These are phyloP conservation scores for Taphrina deformans DNA, from an alignment of 1,139 yeast genomes.

Conservation along the genomic window DNA sequence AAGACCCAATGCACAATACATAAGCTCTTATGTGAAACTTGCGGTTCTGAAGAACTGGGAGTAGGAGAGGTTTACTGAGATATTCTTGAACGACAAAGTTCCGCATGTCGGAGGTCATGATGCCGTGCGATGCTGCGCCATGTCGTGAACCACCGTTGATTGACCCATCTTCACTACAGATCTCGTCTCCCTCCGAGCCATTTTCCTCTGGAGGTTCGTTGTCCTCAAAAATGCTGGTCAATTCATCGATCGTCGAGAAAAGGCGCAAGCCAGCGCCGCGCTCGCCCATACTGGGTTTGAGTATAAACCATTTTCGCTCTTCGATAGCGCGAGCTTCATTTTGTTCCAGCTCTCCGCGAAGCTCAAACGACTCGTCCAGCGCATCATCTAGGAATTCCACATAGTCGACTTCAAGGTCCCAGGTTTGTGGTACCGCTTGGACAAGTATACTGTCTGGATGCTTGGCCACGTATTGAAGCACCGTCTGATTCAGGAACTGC, in stretches of 20 bases:
- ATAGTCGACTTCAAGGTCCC: slow-evolving; percentile 83
- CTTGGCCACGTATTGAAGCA: slow-evolving; percentile 70
- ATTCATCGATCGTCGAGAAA: slow-evolving; percentile 71
- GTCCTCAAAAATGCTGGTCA: slow-evolving; percentile 78
- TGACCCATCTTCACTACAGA: slow-evolving; percentile 44
- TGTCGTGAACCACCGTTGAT: slow-evolving; percentile 41
- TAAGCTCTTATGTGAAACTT: slow-evolving; percentile 89
- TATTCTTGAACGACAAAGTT: slow-evolving; percentile 89
- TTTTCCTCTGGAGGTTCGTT: slow-evolving; percentile 69
- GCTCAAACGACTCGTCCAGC: slow-evolving; percentile 84
- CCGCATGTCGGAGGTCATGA: slow-evolving; percentile 71
- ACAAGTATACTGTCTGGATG: slow-evolving; percentile 65
- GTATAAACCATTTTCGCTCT: slow-evolving; percentile 64
- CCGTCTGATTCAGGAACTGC: slow-evolving; percentile 79
- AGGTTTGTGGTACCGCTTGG: slow-evolving; percentile 69
- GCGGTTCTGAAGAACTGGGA: slow-evolving; percentile 60
- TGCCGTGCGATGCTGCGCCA: slow-evolving; percentile 38
- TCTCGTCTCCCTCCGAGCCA: slow-evolving; percentile 55
- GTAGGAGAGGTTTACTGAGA: slow-evolving; percentile 62
- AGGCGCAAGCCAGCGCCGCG: slow-evolving; percentile 92
- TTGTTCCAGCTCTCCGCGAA: slow-evolving; percentile 69
- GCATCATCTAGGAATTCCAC: slow-evolving; percentile 95
- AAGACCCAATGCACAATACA: slow-evolving; percentile 71
- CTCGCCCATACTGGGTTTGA: slow-evolving; percentile 96
- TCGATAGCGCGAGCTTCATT: slow-evolving; percentile 47